These are phyloP conservation scores for Leccinum pachyderme DNA, from an alignment of 1,284 basidiomycete species.

Conservation along the genomic window DNA sequence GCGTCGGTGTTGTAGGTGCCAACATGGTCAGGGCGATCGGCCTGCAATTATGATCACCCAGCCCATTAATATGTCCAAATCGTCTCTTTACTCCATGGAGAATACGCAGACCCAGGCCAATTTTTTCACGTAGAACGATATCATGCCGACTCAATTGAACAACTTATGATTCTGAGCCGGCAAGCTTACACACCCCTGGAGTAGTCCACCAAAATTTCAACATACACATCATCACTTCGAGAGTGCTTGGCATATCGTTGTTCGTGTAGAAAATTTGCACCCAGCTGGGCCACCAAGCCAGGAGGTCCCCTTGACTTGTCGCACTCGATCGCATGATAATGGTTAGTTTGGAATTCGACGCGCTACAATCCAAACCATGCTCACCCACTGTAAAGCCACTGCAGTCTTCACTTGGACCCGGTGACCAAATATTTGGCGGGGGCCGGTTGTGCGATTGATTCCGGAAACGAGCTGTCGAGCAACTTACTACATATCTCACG, in stretches of 20 bases:
- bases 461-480: constrained; percentile 11
- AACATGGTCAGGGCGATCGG: constrained; percentile 13
- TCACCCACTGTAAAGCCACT: neutral
- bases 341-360: neutral
- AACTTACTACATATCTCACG: constrained; percentile 3
- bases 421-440: constrained; percentile 8
- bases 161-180: no score
- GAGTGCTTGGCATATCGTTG: neutral
- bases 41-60: neutral
- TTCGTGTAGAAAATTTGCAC: neutral
- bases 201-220: neutral
- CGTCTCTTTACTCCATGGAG: neutral
- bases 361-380: neutral
- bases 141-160: neutral
- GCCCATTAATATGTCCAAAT: neutral
- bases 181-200: no score
- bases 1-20: neutral
- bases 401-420: constrained; percentile 1
- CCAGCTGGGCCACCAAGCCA: neutral
- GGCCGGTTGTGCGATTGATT: neutral
- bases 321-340: neutral
- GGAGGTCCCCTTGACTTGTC: neutral
- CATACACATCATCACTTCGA: neutral
- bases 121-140: neutral
- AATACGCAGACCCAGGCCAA: neutral